Evolutionary conservation across 83 land plant genomes (phyloP).

Genomic region (Thuja plicata): DNA sequence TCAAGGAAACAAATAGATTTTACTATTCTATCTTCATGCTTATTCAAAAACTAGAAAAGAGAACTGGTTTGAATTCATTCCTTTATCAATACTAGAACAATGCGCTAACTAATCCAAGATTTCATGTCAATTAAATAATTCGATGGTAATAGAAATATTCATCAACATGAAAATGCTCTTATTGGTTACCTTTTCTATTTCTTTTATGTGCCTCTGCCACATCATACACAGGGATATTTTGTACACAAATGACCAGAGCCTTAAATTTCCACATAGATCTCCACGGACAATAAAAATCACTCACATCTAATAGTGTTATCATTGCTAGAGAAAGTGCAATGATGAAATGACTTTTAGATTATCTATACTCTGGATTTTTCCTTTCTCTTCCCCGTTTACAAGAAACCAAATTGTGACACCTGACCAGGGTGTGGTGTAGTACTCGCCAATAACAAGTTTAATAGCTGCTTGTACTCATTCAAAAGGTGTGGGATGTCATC

Average conservation of each 20-base stretch:
- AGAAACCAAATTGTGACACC: neutral
- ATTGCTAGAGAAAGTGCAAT: neutral
- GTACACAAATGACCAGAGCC: neutral
- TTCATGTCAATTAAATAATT: neutral
- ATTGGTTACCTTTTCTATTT: neutral
- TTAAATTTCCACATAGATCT: no score
- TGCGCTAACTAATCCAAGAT: neutral
- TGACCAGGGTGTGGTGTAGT: neutral
- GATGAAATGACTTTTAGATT: neutral
- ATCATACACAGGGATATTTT: neutral
- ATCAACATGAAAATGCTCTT: neutral
- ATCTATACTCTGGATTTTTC: neutral
- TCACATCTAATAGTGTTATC: neutral
- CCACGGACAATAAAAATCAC: neutral
- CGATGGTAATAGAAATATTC: neutral
- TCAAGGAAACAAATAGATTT: neutral
- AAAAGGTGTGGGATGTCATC: slow-evolving; percentile 73
- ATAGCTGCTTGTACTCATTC: slow-evolving; percentile 66
- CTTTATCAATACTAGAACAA: neutral
- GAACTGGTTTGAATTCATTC: neutral
- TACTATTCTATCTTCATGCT: neutral
- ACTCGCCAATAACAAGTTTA: neutral
- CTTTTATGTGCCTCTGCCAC: neutral
- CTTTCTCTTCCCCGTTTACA: neutral
- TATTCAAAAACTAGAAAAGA: neutral